phyloP scores from a whole-genome alignment of 2,329 filamentous ascomycete species.

The Exophiala viscosa region DNA sequence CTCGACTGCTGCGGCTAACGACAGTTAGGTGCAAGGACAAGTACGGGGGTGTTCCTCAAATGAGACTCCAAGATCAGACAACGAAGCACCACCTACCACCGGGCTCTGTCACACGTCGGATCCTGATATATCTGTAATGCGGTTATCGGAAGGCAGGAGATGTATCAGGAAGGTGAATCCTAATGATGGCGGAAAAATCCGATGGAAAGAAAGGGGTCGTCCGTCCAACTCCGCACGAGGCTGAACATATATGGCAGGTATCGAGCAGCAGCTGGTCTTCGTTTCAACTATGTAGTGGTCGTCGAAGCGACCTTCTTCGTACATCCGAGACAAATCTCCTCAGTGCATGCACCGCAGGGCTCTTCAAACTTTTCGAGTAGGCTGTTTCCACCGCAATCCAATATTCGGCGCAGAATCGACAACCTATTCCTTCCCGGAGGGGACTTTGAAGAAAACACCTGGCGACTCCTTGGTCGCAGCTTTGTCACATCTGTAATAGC shows the following conservation, averaged over 20 bases:
- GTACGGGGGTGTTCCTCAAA: too few species aligned
- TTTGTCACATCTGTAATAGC: slow-evolving; percentile 76
- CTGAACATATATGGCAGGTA: too few species aligned
- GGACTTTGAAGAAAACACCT: slow-evolving; percentile 30
- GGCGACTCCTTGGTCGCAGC: slow-evolving; percentile 19
- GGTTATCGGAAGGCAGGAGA: neutral
- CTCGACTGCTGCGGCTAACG: neutral
- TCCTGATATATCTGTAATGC: neutral
- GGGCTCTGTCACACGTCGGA: too few species aligned
- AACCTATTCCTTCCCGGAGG: slow-evolving; percentile 27
- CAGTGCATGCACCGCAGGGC: neutral
- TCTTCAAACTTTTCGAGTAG: neutral
- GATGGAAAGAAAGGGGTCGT: neutral
- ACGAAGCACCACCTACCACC: too few species aligned
- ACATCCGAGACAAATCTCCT: neutral
- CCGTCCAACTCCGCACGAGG: neutral
- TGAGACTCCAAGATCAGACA: too few species aligned
- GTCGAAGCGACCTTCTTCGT: neutral
- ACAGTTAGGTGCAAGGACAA: neutral
- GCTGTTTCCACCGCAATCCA: neutral
- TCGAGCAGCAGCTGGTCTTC: neutral
- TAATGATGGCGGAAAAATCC: slow-evolving; percentile 11
- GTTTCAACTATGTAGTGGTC: neutral
- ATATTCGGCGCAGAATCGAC: neutral
- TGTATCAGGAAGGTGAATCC: neutral